A percentile compares a stretch with the other conserved stretches of the same genome.
These are phyloP conservation scores for Alternaria triticina DNA, from an alignment of 2,329 filamentous ascomycete species.

Conservation along the genomic window DNA sequence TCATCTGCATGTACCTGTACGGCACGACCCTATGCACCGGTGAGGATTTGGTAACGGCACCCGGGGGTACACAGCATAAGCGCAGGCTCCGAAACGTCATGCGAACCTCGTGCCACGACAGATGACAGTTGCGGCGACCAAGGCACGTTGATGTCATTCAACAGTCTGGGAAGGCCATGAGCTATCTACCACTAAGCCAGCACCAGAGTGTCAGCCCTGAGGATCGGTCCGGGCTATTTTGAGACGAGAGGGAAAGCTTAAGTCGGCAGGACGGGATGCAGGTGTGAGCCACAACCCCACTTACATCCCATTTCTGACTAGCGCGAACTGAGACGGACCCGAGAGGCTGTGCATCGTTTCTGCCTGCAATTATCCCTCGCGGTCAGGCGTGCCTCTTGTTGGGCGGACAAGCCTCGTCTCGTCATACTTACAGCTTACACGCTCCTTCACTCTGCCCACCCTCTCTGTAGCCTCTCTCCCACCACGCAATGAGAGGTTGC, in stretches of 20 bases:
- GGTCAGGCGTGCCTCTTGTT: slow-evolving; percentile 12
- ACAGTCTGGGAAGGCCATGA: background rate
- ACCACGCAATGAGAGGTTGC: slow-evolving; percentile 4
- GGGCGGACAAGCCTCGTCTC: slow-evolving; percentile 6
- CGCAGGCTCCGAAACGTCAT: background rate
- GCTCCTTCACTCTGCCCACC: background rate
- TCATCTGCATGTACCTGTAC: slow-evolving; percentile 9
- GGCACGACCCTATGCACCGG: slow-evolving; percentile 9
- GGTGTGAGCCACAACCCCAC: too few species aligned
- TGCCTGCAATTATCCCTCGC: slow-evolving; percentile 15
- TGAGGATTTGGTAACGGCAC: slow-evolving; percentile 8
- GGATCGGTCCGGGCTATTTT: slow-evolving; percentile 7
- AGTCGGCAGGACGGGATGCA: background rate
- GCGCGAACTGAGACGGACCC: background rate
- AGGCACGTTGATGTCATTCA: background rate
- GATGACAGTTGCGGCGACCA: background rate
- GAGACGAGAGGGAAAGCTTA: slow-evolving; percentile 8
- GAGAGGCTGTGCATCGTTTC: slow-evolving; percentile 11
- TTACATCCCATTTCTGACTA: background rate
- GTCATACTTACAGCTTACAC: background rate
- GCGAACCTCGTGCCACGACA: background rate
- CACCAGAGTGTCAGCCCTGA: background rate
- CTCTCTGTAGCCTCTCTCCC: background rate
- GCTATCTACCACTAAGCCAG: background rate
- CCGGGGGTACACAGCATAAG: slow-evolving; percentile 11